phyloP scores from a whole-genome alignment of 257 asterid genomes.

The Henckelia pumila region DNA sequence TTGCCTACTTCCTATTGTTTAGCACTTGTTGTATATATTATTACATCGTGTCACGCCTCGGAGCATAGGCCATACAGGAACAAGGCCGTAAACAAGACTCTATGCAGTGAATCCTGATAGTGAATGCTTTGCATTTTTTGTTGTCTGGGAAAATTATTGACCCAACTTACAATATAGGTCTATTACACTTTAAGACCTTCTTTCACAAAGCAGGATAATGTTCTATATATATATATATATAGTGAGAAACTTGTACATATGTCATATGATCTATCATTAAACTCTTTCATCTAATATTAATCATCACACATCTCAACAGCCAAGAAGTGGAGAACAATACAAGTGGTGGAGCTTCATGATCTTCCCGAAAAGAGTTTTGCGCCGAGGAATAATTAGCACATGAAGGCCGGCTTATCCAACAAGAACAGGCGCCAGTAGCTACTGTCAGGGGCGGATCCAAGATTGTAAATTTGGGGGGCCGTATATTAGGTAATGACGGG shows the following conservation, averaged over 20 bases:
- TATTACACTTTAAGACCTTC: not conserved
- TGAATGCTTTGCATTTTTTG: too few species aligned
- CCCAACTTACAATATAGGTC: not conserved
- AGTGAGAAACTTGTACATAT: not conserved
- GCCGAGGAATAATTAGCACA: constrained; percentile 45
- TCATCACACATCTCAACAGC: constrained; percentile 40
- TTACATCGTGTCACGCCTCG: not conserved
- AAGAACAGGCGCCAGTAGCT: constrained; percentile 62
- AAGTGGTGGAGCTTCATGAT: constrained; percentile 79
- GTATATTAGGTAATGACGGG: too few species aligned
- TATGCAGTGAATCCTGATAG: too few species aligned
- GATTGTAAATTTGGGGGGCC: too few species aligned
- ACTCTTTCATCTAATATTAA: not conserved
- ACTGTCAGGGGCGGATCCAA: too few species aligned
- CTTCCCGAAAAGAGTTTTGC: constrained; percentile 64
- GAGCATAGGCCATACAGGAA: not conserved
- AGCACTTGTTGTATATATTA: not conserved
- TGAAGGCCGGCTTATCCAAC: constrained; percentile 55
- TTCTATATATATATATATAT: too few species aligned
- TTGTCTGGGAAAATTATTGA: too few species aligned
- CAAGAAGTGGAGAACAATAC: constrained; percentile 77
- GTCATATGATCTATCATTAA: not conserved
- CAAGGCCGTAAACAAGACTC: too few species aligned
- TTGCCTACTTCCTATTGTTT: not conserved
- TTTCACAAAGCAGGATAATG: not conserved